Evolutionary conservation across 2,329 filamentous ascomycete species (phyloP).

Genomic region (Ophiostoma quercus): DNA sequence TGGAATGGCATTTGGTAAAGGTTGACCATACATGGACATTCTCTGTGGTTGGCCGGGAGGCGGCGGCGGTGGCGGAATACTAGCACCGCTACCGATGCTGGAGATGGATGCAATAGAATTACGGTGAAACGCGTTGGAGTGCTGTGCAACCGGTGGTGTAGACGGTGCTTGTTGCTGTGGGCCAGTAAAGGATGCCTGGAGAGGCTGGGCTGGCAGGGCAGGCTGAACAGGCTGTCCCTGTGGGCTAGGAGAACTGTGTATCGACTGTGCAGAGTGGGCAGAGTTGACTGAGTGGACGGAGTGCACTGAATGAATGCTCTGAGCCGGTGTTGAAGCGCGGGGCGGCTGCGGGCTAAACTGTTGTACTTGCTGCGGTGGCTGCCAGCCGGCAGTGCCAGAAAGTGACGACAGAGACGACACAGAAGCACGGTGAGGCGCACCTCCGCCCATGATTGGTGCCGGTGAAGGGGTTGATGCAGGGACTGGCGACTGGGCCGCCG

Average conservation of each 20-base stretch:
- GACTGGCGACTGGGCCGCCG: conserved; percentile 7
- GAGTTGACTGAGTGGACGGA: conserved; percentile 12
- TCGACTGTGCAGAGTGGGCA: conserved; percentile 14
- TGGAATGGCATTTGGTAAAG: neutral
- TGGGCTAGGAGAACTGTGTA: neutral
- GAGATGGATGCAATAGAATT: conserved; percentile 15
- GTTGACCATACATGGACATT: conserved; percentile 20
- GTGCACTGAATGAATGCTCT: conserved; percentile 21
- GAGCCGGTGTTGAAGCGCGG: conserved; percentile 17
- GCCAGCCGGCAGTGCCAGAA: neutral
- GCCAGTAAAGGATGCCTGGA: neutral
- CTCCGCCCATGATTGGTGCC: neutral
- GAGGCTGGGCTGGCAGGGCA: neutral
- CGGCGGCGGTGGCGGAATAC: conserved; percentile 2
- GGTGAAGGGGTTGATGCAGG: conserved; percentile 6
- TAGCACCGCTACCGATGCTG: neutral
- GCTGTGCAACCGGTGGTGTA: conserved; percentile 21
- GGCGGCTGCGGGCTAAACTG: conserved; percentile 1
- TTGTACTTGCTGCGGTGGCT: neutral
- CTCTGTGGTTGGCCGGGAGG: conserved; percentile 12
- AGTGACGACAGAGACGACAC: conserved; percentile 21
- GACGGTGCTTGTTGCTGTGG: conserved; percentile 18
- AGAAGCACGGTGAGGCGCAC: conserved; percentile 18
- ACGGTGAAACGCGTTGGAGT: conserved; percentile 20
- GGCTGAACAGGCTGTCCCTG: neutral